Conservation (phyloP, 106 monocot species). For the Posidonia australis region DNA sequence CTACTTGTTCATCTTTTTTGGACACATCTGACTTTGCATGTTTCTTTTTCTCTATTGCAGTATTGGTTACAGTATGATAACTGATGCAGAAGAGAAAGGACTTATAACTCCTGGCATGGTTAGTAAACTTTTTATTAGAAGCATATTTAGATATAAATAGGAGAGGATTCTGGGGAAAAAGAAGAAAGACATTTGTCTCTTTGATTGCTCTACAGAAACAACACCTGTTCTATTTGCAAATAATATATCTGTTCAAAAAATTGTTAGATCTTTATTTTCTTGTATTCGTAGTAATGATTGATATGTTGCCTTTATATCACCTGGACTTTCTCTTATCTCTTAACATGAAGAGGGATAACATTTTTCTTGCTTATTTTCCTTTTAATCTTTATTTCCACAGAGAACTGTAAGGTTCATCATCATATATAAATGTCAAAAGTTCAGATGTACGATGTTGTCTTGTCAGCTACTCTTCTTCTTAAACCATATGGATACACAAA, state of each 20-base stretch:
- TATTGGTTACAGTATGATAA: constrained; percentile 94
- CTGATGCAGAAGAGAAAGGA: constrained; percentile 87
- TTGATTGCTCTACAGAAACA: no score
- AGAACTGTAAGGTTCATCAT: no score
- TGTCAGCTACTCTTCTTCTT: background rate
- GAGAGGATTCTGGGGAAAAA: no score
- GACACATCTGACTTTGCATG: background rate
- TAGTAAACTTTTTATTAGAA: constrained; percentile 5
- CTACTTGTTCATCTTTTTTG: background rate
- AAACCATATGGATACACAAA: background rate
- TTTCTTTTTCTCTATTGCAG: constrained; percentile 19
- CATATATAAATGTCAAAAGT: no score
- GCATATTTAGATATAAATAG: background rate
- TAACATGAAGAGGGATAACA: background rate
- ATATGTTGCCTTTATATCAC: no score
- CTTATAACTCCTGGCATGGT: constrained; percentile 69
- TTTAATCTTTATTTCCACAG: background rate
- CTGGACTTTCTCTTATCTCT: no score
- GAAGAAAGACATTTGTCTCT: no score
- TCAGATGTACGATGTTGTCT: background rate
- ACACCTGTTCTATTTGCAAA: no score
- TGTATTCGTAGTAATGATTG: no score
- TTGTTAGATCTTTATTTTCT: no score
- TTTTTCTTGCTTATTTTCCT: background rate
- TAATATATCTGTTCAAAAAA: no score